Evolutionary conservation across 2,329 filamentous ascomycete species (phyloP).

Genomic region (Colletotrichum sp.): DNA sequence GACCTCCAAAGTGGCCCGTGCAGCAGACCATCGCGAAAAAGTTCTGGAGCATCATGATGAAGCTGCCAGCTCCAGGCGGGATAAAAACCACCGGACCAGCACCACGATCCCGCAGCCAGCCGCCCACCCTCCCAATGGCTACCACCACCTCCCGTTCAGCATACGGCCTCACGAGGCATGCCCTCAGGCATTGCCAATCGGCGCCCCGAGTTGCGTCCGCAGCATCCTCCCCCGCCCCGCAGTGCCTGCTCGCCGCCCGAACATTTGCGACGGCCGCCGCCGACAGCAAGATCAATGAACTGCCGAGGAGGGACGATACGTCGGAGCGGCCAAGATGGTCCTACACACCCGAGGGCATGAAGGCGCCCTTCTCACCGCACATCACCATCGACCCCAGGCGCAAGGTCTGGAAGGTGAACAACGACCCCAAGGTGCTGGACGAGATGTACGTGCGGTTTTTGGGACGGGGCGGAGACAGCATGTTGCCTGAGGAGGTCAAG

Average conservation of each 20-base stretch:
- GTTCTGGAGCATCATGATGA: conserved; percentile 9
- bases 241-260: conserved; percentile 9
- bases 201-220: background rate
- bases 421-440: conserved; percentile 75
- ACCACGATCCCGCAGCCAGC: background rate
- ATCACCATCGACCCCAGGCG: conserved; percentile 58
- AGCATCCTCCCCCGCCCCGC: background rate
- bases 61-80: conserved; percentile 1
- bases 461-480: conserved; percentile 71
- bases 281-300: conserved; percentile 10
- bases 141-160: conserved; percentile 15
- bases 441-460: conserved; percentile 79
- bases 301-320: conserved; percentile 10
- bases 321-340: conserved; percentile 63
- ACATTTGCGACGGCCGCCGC: conserved; percentile 9
- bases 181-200: conserved; percentile 19
- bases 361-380: conserved; percentile 70
- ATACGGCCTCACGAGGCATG: conserved; percentile 19
- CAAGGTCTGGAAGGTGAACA: conserved; percentile 73
- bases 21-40: conserved; percentile 19
- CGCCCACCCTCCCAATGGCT: conserved; percentile 15
- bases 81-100: background rate
- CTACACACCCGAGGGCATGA: conserved; percentile 72
- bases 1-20: conserved; percentile 19
- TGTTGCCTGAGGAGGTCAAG: conserved; percentile 90